A percentile compares a stretch with the other conserved stretches of the same genome.
Conservation (phyloP, 805 yeast genomes). For the Priceomyces castillae region DNA sequence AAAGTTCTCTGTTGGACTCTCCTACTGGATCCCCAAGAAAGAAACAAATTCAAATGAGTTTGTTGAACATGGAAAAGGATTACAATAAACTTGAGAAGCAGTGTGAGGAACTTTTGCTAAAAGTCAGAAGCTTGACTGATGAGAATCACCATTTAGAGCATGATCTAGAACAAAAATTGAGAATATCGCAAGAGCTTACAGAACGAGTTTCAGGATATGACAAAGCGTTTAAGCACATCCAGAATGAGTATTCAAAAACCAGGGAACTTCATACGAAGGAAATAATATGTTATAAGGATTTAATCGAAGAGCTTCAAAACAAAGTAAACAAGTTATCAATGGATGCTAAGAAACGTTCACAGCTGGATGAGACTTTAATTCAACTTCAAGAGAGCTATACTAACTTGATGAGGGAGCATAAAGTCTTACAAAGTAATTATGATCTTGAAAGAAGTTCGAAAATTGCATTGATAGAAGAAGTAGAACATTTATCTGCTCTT, state of each 20-base stretch:
- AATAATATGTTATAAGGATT: constrained; percentile 29
- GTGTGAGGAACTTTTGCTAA: constrained; percentile 32
- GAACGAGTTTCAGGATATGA: constrained; percentile 27
- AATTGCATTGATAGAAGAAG: constrained; percentile 51
- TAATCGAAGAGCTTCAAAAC: constrained; percentile 31
- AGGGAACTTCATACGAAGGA: constrained; percentile 30
- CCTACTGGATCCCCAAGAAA: constrained; percentile 3
- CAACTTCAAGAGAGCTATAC: constrained; percentile 26
- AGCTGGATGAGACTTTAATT: constrained; percentile 6
- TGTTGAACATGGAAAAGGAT: constrained; percentile 8
- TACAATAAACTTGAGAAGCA: constrained; percentile 14
- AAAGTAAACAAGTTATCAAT: constrained; percentile 19
- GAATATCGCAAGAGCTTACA: constrained; percentile 25
- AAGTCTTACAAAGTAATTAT: constrained; percentile 46
- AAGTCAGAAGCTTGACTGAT: constrained; percentile 19
- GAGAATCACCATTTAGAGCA: constrained; percentile 32
- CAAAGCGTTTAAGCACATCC: constrained; percentile 22
- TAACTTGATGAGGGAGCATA: constrained; percentile 32
- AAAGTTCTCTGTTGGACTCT: not conserved
- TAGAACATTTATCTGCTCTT: constrained; percentile 42
- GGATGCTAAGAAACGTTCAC: constrained; percentile 14
- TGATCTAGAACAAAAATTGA: constrained; percentile 25
- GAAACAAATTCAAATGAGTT: constrained; percentile 4
- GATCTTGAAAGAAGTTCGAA: constrained; percentile 55
- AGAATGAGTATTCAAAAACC: constrained; percentile 27